A percentile compares a stretch with the other conserved stretches of the same genome.
These are phyloP conservation scores for Monosporascus sp. DNA, from an alignment of 2,329 filamentous ascomycete genomes.

Conservation along the genomic window DNA sequence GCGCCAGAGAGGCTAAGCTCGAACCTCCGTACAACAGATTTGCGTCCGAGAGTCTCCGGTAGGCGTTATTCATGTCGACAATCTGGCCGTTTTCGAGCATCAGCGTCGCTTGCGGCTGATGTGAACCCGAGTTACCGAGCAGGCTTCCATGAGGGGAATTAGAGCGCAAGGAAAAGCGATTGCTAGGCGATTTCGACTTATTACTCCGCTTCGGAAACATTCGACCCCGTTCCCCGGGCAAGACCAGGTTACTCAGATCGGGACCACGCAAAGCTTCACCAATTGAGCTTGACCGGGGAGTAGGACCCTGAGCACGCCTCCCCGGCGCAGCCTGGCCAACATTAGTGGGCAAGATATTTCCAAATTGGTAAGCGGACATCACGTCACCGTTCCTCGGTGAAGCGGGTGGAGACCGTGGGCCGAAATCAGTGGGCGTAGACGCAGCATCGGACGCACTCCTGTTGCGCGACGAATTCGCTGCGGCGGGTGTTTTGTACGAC, in stretches of 20 bases:
- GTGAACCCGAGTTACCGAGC: slow-evolving; percentile 30
- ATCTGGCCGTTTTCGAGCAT: slow-evolving; percentile 56
- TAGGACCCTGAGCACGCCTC: slow-evolving; percentile 27
- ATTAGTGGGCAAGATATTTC: slow-evolving; percentile 50
- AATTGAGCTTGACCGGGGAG: slow-evolving; percentile 35
- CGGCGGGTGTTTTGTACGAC: slow-evolving; percentile 27
- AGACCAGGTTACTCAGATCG: slow-evolving; percentile 44
- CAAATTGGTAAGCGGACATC: slow-evolving; percentile 56
- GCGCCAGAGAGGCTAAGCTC: slow-evolving; percentile 55
- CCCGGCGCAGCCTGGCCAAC: slow-evolving; percentile 41
- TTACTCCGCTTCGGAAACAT: slow-evolving; percentile 35
- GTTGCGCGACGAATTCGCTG: slow-evolving; percentile 31
- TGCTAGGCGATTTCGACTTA: slow-evolving; percentile 51
- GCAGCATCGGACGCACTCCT: slow-evolving; percentile 53
- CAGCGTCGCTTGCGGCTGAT: slow-evolving; percentile 32
- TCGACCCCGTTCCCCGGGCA: slow-evolving; percentile 41
- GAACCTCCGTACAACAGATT: slow-evolving; percentile 61
- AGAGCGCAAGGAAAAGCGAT: slow-evolving; percentile 43
- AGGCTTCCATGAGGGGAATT: slow-evolving; percentile 38
- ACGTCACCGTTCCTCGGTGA: slow-evolving; percentile 32
- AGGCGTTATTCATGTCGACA: slow-evolving; percentile 65
- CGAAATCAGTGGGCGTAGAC: slow-evolving; percentile 43
- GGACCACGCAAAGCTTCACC: slow-evolving; percentile 49
- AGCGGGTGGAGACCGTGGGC: slow-evolving; percentile 29
- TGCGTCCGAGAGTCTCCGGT: slow-evolving; percentile 67